Base-by-base conservation (phyloP, 257 asterid species). In the Rubia yunnanensis region DNA sequence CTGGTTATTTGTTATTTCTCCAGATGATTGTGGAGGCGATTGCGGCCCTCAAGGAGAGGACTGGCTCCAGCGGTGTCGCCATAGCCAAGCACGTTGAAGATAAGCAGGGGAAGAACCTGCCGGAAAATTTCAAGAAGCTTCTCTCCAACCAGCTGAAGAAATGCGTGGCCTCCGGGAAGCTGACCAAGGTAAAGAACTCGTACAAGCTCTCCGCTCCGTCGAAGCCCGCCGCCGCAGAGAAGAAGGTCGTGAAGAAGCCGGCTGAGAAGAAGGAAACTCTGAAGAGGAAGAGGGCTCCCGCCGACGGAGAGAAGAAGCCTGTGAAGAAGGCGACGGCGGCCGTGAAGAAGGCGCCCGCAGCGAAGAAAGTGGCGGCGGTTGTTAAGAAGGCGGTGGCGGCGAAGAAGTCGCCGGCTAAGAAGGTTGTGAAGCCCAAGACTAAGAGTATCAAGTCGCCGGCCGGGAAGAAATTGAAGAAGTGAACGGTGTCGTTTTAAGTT, bases 21-120 rank as follows among this genome's bases (percentile, higher is more conserved):
- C 78, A 92, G 97, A 92, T 89, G 97, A 72, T 92, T 77, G 41
- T 76, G 74, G 97, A 89, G 2, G 97, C 97, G 66, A 87, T 92
- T 67, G 80, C 20, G 64, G 57, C 94, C 30, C 65, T 89, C 77
- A 87, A 92, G 85, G 97, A 92, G 31, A 76, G 75, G 59, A 83
- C 91, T 1, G 96, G 97, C 34, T 92, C 99, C 60, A 92, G 97
- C 41, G 97, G 78, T 41, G 67, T 77, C 39, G 99, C 99, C 18
- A 86, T 92, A 6, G 64, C 77, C 63, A 92, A 89, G 76, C 88
- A 84, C 74, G 79, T 81, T 10, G 99, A 89, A 20, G 94, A 86
- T 0, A 87, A 89, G 72, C 90, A 89, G 55, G 86, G 85, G 74
- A 74, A 60, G 48, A 74, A 60, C 59, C 77, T 89, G 52, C 96